A percentile compares a stretch with the other conserved stretches of the same genome.
Evolutionary conservation across 2,329 filamentous ascomycete species (phyloP).

Genomic region (Aspergillus fumigatus): DNA sequence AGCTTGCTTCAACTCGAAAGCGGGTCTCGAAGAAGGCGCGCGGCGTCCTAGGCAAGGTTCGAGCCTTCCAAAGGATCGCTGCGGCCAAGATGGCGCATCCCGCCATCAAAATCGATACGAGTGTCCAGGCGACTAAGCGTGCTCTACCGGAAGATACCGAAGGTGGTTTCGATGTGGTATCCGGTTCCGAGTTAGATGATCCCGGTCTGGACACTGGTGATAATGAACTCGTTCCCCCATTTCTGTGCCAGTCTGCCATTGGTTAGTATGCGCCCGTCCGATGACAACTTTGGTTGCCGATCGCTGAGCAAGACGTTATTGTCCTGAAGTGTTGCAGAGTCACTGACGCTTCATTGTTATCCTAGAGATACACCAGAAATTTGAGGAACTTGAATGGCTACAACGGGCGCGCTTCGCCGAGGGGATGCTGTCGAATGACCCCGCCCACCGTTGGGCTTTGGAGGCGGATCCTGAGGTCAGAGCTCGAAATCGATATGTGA

Average conservation of each 20-base stretch:
- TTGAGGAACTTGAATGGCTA: slow-evolving; percentile 58
- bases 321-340: background rate
- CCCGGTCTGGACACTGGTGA: slow-evolving; percentile 24
- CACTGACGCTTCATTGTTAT: slow-evolving; percentile 4
- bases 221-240: slow-evolving; percentile 33
- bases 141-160: slow-evolving; percentile 34
- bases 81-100: slow-evolving; percentile 40
- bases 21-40: slow-evolving; percentile 37
- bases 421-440: slow-evolving; percentile 41
- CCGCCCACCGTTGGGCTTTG: slow-evolving; percentile 54
- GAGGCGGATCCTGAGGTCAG: slow-evolving; percentile 54
- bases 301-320: background rate
- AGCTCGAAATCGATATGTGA: slow-evolving; percentile 75
- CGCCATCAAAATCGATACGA: slow-evolving; percentile 38
- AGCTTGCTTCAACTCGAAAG: slow-evolving; percentile 28
- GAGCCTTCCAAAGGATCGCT: slow-evolving; percentile 37
- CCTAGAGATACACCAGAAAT: slow-evolving; percentile 56
- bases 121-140: slow-evolving; percentile 35
- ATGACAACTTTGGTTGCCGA: background rate
- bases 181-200: slow-evolving; percentile 24
- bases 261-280: slow-evolving; percentile 26
- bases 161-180: slow-evolving; percentile 23
- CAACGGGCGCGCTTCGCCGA: slow-evolving; percentile 52
- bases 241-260: slow-evolving; percentile 34
- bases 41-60: slow-evolving; percentile 38